Conservation (phyloP, 768 basidiomycete genomes). For the Leucogyrophana mollusca region DNA sequence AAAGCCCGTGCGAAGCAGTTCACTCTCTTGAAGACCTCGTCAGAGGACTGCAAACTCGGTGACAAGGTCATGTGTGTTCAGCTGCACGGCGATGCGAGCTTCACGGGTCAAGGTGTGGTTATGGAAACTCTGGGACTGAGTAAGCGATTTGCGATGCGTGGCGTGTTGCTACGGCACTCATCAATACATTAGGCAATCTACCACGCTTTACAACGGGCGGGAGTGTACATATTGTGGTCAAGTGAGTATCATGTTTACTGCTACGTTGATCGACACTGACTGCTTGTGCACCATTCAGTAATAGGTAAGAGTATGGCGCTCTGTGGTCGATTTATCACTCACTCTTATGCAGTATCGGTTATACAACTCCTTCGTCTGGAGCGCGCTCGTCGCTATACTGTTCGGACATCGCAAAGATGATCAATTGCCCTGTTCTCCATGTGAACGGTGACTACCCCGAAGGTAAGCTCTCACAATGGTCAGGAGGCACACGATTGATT, state of each 20-base stretch:
- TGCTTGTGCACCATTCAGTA: slow-evolving; percentile 41
- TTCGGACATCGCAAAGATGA: slow-evolving; percentile 87
- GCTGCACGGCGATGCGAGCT: slow-evolving; percentile 90
- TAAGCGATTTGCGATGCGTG: slow-evolving; percentile 29
- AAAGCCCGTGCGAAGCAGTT: slow-evolving; percentile 92
- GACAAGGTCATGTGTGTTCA: slow-evolving; percentile 86
- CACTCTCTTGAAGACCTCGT: slow-evolving; percentile 66
- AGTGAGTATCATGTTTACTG: slow-evolving; percentile 47
- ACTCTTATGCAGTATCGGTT: slow-evolving; percentile 65
- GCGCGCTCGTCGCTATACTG: slow-evolving; percentile 87
- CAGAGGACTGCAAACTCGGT: slow-evolving; percentile 44
- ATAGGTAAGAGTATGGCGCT: slow-evolving; percentile 55
- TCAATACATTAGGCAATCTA: slow-evolving; percentile 58
- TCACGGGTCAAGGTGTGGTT: slow-evolving; percentile 86
- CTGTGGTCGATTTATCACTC: background rate
- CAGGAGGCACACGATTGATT: too few species aligned
- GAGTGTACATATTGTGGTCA: slow-evolving; percentile 87
- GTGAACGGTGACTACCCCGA: slow-evolving; percentile 92
- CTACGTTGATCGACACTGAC: slow-evolving; percentile 2
- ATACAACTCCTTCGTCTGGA: slow-evolving; percentile 84
- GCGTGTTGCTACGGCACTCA: background rate
- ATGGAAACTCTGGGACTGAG: slow-evolving; percentile 88
- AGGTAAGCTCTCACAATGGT: slow-evolving; percentile 36
- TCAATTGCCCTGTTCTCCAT: slow-evolving; percentile 84
- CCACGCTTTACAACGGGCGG: slow-evolving; percentile 93